Percentiles rank a stretch among this genome's conserved stretches.
phyloP scores from a whole-genome alignment of 2,329 filamentous ascomycete species.

The Lachnellula willkommii region DNA sequence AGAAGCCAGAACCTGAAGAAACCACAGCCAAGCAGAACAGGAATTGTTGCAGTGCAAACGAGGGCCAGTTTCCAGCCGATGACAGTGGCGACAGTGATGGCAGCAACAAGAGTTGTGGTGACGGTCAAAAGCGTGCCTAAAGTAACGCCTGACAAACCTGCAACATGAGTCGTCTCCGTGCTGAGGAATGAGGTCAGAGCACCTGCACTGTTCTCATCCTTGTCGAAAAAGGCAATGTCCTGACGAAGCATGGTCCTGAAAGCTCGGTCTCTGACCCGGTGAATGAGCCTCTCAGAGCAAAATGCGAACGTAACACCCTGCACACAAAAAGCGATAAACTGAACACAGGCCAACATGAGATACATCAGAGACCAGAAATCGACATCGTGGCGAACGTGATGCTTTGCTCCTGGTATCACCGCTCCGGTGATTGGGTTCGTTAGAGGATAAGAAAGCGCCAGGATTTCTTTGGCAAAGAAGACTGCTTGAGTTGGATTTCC shows the following conservation, averaged over 20 bases:
- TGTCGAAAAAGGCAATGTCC: constrained; percentile 88
- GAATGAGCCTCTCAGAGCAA: constrained; percentile 81
- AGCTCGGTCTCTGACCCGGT: constrained; percentile 72
- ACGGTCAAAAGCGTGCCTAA: constrained; percentile 82
- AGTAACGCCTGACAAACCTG: constrained; percentile 81
- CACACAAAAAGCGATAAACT: constrained; percentile 61
- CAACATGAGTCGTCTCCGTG: constrained; percentile 82
- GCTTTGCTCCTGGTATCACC: constrained; percentile 30
- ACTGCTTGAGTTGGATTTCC: constrained; percentile 74
- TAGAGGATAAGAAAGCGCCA: constrained; percentile 49
- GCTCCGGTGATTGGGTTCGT: constrained; percentile 42
- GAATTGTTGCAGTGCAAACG: constrained; percentile 74
- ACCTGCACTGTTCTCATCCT: constrained; percentile 81
- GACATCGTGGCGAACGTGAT: constrained; percentile 57
- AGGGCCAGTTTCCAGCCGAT: constrained; percentile 86
- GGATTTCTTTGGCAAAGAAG: constrained; percentile 86
- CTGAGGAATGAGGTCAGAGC: constrained; percentile 84
- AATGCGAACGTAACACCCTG: constrained; percentile 75
- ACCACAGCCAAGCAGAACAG: constrained; percentile 72
- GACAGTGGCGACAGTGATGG: constrained; percentile 63
- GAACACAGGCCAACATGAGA: constrained; percentile 71
- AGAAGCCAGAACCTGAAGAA: constrained; percentile 85
- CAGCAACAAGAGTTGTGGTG: constrained; percentile 69
- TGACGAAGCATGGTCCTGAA: constrained; percentile 88
- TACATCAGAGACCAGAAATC: constrained; percentile 90